Evolutionary conservation across 139 green algal species (phyloP), one percentile per base, ranked within the genome.

Genomic region (Zygnema circumcarinatum): DNA sequence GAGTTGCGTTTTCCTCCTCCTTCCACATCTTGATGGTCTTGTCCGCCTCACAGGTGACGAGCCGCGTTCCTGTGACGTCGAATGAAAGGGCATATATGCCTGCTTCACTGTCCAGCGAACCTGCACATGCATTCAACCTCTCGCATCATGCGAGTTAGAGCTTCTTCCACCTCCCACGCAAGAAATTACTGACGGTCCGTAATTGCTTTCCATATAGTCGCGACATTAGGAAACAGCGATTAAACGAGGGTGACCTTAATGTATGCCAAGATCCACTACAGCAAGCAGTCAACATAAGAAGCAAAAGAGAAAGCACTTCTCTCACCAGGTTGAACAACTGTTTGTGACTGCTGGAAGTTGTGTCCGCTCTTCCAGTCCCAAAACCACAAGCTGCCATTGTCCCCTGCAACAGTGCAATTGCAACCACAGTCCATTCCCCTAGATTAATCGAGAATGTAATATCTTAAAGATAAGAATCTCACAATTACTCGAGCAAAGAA

Each of bases 1-100:
- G 94, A 0, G 96, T 98, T 25, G 97, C 97, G 0, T 90, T 81
- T 62, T 94, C 89, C 76, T 98, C 97, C 69, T 98, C 94, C 83
- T 96, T 96, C 95, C 95, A 99, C 93, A 99, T 96, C 89, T 98
- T 98, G 85, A 99, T 95, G 20, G 96, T 98, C 92, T 99, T 99
- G 92, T 99, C 97, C 1, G 95, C 97, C 89, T 98, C 96, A 72
- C 93, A 95, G 0, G 96, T 97, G 1, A 98, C 88, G 74, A 98
- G 93, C 1, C 96, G 94, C 0, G 91, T 93, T 47, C 95, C 95
- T 16, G 93, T 96, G 47, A 87, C 7, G 81, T 98, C 95, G 89
- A 96, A 98, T 0, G 89, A 73, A 56, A 92, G 90, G 1, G 94
- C 95, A 67, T 94, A 97, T 39, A 98, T 96, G 75, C 95, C 95